phyloP scores from a whole-genome alignment of 208 protist species.

The Vickermania ingenoplastis region DNA sequence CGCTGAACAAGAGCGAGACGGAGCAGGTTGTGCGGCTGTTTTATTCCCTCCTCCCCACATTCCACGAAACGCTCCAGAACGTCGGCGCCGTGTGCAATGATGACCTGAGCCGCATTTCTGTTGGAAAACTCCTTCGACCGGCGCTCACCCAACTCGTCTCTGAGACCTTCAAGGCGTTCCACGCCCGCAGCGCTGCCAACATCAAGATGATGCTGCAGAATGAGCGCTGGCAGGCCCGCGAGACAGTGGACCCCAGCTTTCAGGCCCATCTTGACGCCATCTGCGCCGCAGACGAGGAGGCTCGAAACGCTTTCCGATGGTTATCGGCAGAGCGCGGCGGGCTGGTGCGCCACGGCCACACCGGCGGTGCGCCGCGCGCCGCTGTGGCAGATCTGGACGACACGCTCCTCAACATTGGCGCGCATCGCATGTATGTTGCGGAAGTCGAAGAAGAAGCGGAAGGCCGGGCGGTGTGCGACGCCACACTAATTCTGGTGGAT shows the following conservation, averaged over 20 bases:
- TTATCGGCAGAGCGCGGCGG: conserved; percentile 8
- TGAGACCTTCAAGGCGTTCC: conserved; percentile 42
- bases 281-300: conserved; percentile 29
- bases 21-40: conserved; percentile 18
- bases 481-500: conserved; percentile 66
- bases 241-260: conserved; percentile 34
- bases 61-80: not conserved
- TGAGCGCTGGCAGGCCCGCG: conserved; percentile 58
- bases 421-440: conserved; percentile 21
- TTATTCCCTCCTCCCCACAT: not conserved
- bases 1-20: conserved; percentile 13
- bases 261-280: conserved; percentile 55
- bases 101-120: conserved; percentile 10
- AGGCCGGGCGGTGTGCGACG: conserved; percentile 54
- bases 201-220: conserved; percentile 49
- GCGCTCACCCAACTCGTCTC: conserved; percentile 40
- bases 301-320: conserved; percentile 22
- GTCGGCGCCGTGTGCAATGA: not conserved
- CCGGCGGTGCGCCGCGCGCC: not conserved
- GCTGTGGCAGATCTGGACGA: conserved; percentile 6
- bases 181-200: conserved; percentile 47
- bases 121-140: conserved; percentile 24
- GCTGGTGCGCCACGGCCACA: not conserved
- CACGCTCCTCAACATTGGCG: conserved; percentile 6
- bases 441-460: conserved; percentile 24